Conservation (phyloP, 768 basidiomycete genomes). For the Chiua virens region DNA sequence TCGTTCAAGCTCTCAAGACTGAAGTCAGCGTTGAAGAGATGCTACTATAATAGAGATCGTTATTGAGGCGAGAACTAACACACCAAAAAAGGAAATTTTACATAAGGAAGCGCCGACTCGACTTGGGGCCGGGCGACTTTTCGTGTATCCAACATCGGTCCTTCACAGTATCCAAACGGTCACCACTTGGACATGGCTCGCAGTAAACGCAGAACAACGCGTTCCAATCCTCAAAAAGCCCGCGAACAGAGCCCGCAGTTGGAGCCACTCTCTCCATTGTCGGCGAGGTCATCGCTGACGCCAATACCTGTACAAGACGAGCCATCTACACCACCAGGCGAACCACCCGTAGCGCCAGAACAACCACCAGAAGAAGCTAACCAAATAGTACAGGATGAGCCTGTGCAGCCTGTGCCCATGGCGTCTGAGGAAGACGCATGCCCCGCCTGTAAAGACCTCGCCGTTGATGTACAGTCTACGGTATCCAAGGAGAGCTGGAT, state of each 20-base stretch:
- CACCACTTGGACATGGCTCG: slow-evolving; percentile 40
- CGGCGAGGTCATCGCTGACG: slow-evolving; percentile 30
- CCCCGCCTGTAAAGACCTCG: slow-evolving; percentile 50
- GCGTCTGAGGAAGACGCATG: slow-evolving; percentile 38
- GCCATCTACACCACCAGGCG: slow-evolving; percentile 11
- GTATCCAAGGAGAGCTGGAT: slow-evolving; percentile 78
- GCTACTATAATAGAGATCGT: too few relatives aligned
- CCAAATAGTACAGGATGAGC: slow-evolving; percentile 11
- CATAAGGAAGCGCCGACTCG: slow-evolving; percentile 18
- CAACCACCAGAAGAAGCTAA: slow-evolving; percentile 13
- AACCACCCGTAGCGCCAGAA: slow-evolving; percentile 11
- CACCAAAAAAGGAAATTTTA: slow-evolving; percentile 24
- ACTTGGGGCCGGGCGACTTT: slow-evolving; percentile 10
- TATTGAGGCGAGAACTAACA: too few relatives aligned
- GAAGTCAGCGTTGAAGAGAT: too few relatives aligned
- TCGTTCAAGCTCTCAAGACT: too few relatives aligned
- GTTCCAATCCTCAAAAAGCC: slow-evolving; percentile 37
- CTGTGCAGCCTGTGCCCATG: slow-evolving; percentile 7
- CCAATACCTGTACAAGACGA: slow-evolving; percentile 26
- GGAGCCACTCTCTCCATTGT: slow-evolving; percentile 33
- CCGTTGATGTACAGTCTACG: slow-evolving; percentile 28
- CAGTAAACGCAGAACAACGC: slow-evolving; percentile 43
- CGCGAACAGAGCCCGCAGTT: slow-evolving; percentile 33
- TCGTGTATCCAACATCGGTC: slow-evolving; percentile 4
- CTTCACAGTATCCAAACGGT: slow-evolving; percentile 7